Conservation (phyloP, 768 basidiomycete species). For the Scleroderma bovista region DNA sequence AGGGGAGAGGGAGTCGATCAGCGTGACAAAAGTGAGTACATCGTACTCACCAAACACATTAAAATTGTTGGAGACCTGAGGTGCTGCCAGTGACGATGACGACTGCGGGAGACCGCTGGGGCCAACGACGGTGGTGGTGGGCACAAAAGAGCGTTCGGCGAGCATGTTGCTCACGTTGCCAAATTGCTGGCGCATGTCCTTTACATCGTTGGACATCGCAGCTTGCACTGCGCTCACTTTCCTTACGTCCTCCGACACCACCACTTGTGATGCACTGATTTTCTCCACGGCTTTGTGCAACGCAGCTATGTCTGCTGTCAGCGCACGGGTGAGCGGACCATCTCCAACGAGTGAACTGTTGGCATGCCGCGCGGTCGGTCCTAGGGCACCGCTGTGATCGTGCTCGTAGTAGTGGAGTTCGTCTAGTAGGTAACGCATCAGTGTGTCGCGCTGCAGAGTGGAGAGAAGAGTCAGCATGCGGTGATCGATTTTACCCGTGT, state of each 20-base stretch:
- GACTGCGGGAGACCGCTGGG: too few relatives aligned
- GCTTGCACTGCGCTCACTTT: too few relatives aligned
- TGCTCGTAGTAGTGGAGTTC: conserved; percentile 22
- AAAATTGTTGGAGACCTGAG: too few relatives aligned
- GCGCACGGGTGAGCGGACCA: not conserved
- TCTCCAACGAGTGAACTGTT: not conserved
- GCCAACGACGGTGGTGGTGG: too few relatives aligned
- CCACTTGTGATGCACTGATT: not conserved
- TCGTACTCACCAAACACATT: too few relatives aligned
- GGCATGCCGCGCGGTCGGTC: not conserved
- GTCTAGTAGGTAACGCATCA: conserved; percentile 22
- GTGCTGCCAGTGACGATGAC: too few relatives aligned
- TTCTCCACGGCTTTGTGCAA: not conserved
- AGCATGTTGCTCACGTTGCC: not conserved
- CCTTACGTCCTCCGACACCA: not conserved
- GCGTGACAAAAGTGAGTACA: too few relatives aligned
- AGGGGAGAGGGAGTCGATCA: too few relatives aligned
- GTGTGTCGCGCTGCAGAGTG: conserved; percentile 1
- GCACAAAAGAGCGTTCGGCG: too few relatives aligned
- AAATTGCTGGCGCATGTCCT: not conserved
- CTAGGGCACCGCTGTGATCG: conserved; percentile 14
- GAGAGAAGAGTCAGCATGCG: not conserved
- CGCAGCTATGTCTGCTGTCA: not conserved
- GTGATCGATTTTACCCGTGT: not conserved
- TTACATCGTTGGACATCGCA: too few relatives aligned